Evolutionary conservation across 1,139 yeast genomes (phyloP), one percentile per base, ranked within the genome.

Genomic region (Zygosaccharomyces pseudobailii): DNA sequence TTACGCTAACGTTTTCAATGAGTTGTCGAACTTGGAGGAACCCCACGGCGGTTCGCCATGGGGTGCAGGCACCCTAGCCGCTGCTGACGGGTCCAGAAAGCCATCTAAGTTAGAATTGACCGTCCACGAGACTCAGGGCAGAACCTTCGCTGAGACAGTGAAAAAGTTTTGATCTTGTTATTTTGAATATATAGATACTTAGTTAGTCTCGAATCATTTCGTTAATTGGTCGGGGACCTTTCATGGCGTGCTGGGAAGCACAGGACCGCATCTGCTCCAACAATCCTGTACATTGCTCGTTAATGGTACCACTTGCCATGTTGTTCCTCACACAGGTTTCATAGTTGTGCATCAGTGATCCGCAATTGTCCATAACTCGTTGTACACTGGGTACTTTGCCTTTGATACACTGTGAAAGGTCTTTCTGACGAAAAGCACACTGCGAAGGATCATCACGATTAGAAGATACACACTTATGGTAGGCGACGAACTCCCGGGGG

Each of bases 31-130:
- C 69, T 67, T 86, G 51, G 75, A 73, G 19, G 89, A 85, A 72
- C 78, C 80, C 49, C 94, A 84, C 66, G 95, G 95, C 65, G 85
- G 85, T 55, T 82, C 92, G 47, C 79, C 95, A 49, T 87, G 92
- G 89, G 95, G 95, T 71, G 88, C 95, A 43, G 95, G 95, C 62
- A 72, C 88, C 49, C 75, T 76, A 59, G 90, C 95, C 33, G 90
- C 82, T 57, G 75, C 76, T 49, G 92, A 84, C 60, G 95, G 95
- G 58, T 80, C 88, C 19, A 81, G 95, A 76, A 74, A 73, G 64
- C 87, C 92, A 49, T 60, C 79, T 51, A 78, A 73, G 46, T 71
- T 84, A 53, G 95, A 87, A 72, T 71, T 78, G 63, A 76, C 78
- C 57, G 61, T 86, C 56, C 90, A 83, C 44, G 62, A 61, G 49